Percentiles rank a stretch among this genome's conserved stretches.
phyloP scores from a whole-genome alignment of 2,329 filamentous ascomycete species.

The Pestalotiopsis sp. region DNA sequence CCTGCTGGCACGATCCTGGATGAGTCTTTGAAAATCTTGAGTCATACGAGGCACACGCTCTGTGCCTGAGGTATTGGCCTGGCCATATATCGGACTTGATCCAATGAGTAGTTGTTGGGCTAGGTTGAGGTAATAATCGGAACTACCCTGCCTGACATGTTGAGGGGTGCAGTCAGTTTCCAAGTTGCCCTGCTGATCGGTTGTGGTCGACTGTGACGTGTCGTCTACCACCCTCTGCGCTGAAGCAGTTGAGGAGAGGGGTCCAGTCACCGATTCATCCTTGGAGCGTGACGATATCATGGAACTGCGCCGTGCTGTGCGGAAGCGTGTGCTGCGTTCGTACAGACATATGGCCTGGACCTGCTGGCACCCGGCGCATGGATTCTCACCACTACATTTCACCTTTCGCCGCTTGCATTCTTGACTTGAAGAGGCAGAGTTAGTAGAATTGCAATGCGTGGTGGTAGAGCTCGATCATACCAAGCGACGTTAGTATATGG shows the following conservation, averaged over 20 bases:
- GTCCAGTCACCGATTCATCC: background rate
- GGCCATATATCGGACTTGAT: background rate
- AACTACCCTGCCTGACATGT: slow-evolving; percentile 3
- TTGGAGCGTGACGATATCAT: background rate
- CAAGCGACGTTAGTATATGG: slow-evolving; percentile 11
- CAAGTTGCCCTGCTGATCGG: background rate
- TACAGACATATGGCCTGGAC: slow-evolving; percentile 3
- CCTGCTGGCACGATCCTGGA: background rate
- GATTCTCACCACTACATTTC: slow-evolving; percentile 11
- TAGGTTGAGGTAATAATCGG: slow-evolving; percentile 8
- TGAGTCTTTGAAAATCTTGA: background rate
- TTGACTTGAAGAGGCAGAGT: background rate
- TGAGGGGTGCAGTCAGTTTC: background rate
- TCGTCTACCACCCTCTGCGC: background rate
- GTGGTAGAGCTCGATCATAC: background rate
- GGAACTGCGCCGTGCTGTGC: background rate
- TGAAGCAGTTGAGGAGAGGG: background rate
- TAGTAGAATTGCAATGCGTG: background rate
- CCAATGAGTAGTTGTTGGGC: slow-evolving; percentile 4
- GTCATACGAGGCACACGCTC: background rate
- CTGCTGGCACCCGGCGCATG: background rate
- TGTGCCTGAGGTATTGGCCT: background rate
- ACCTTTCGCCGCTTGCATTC: slow-evolving; percentile 14
- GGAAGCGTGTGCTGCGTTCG: slow-evolving; percentile 7
- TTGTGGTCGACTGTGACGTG: background rate